Percentiles rank a stretch among this genome's conserved stretches.
phyloP scores from a whole-genome alignment of 1,284 basidiomycete genomes.

The Golubevia sp. region DNA sequence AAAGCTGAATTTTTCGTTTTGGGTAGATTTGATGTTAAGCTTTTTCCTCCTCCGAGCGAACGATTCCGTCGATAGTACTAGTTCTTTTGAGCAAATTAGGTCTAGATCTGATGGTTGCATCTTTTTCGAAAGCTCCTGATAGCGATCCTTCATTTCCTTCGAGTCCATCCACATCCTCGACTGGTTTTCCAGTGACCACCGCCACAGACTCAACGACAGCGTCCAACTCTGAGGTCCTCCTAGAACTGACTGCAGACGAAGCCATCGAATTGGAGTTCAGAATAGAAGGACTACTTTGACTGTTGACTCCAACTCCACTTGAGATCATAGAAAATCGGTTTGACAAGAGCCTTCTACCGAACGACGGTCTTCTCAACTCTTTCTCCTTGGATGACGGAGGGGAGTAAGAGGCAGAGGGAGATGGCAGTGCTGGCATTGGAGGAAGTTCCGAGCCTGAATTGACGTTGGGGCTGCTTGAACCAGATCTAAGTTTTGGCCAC shows the following conservation, averaged over 20 bases:
- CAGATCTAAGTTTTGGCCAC: too few species aligned
- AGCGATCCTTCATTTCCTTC: not conserved
- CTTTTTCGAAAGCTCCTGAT: not conserved
- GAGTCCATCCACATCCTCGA: not conserved
- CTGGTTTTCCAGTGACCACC: not conserved
- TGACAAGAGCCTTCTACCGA: too few species aligned
- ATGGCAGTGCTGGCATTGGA: too few species aligned
- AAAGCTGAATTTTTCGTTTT: too few species aligned
- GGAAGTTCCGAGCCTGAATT: too few species aligned
- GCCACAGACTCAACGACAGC: not conserved
- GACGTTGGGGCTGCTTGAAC: too few species aligned
- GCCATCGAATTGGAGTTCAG: not conserved
- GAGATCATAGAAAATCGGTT: too few species aligned
- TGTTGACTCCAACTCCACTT: not conserved
- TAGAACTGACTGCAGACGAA: not conserved
- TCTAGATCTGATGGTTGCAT: not conserved
- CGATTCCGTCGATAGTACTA: not conserved
- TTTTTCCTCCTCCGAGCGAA: not conserved
- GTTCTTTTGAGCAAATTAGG: not conserved
- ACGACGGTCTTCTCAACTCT: too few species aligned
- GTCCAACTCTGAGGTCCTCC: not conserved
- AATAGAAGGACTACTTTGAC: not conserved
- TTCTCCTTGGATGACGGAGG: too few species aligned
- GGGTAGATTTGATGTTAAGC: too few species aligned
- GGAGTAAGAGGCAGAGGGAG: too few species aligned